These are phyloP conservation scores for Microsporum ferrugineum DNA, from an alignment of 2,329 filamentous ascomycete species.

Conservation along the genomic window DNA sequence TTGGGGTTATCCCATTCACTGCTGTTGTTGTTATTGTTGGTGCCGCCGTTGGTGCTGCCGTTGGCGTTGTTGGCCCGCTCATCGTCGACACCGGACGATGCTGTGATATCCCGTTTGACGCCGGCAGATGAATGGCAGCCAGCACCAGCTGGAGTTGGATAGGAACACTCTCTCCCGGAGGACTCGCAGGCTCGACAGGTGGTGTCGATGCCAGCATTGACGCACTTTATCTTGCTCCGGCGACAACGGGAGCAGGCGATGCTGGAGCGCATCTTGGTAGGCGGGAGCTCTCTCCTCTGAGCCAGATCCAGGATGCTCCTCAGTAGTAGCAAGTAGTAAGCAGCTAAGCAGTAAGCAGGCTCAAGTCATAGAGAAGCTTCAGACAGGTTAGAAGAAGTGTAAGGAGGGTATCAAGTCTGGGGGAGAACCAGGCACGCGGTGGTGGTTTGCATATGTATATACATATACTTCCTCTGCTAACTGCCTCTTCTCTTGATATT, in stretches of 20 bases:
- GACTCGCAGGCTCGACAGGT: slow-evolving; percentile 65
- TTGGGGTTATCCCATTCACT: slow-evolving; percentile 35
- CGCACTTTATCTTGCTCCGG: slow-evolving; percentile 76
- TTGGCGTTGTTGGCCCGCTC: background rate
- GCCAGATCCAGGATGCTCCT: background rate
- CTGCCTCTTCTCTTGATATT: background rate
- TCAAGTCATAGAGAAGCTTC: background rate
- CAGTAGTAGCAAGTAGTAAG: background rate
- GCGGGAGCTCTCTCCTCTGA: background rate
- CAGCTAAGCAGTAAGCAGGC: background rate
- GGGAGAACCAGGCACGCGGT: background rate
- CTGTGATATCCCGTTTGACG: slow-evolving; percentile 27
- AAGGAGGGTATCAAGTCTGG: background rate
- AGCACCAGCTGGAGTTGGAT: slow-evolving; percentile 41
- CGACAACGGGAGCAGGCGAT: slow-evolving; percentile 68
- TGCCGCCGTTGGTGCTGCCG: slow-evolving; percentile 11
- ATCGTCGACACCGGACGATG: slow-evolving; percentile 21
- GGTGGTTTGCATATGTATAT: background rate
- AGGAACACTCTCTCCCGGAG: slow-evolving; percentile 59
- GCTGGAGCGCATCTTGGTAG: slow-evolving; percentile 55
- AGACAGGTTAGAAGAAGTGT: background rate
- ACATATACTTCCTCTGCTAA: background rate
- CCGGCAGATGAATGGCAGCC: slow-evolving; percentile 21
- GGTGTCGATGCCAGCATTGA: slow-evolving; percentile 61
- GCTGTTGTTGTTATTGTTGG: background rate